These are phyloP conservation scores for Udeniomyces megalosporus DNA, from an alignment of 768 basidiomycete genomes.

Conservation along the genomic window DNA sequence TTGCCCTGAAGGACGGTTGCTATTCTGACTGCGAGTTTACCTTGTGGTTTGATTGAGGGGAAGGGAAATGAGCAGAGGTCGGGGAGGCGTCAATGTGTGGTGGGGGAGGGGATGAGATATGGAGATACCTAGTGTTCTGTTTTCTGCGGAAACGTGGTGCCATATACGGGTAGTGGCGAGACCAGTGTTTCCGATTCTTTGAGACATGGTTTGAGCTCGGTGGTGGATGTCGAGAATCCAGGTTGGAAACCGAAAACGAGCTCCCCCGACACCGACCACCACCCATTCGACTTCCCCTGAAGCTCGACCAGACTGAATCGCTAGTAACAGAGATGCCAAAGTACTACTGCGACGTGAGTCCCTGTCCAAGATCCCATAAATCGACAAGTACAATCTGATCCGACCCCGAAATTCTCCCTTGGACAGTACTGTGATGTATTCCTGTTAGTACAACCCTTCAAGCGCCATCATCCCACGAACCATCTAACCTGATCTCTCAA, in stretches of 20 bases:
- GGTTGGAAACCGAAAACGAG: background rate
- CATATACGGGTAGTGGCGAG: slow-evolving; percentile 89
- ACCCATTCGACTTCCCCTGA: background rate
- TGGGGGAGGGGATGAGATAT: background rate
- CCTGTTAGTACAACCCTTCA: background rate
- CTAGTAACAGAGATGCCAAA: slow-evolving; percentile 3
- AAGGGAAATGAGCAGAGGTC: background rate
- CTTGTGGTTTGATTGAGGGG: background rate
- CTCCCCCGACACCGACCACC: background rate
- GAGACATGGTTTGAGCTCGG: background rate
- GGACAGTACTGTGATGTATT: slow-evolving; percentile 17
- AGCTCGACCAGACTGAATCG: background rate
- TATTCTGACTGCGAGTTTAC: slow-evolving; percentile 78
- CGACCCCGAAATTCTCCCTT: no score
- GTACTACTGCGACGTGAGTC: slow-evolving; percentile 17
- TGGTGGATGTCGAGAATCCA: background rate
- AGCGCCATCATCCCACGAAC: background rate
- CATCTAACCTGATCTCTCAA: background rate
- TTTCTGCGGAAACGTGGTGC: slow-evolving; percentile 85
- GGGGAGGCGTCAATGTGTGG: background rate
- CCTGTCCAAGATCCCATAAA: no score
- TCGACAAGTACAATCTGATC: no score
- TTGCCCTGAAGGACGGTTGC: slow-evolving; percentile 97
- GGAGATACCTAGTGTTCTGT: slow-evolving; percentile 56
- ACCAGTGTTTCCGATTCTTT: slow-evolving; percentile 47